These are phyloP conservation scores for Sporothrix brunneoviolacea DNA, from an alignment of 2,329 filamentous ascomycete species.

Conservation along the genomic window DNA sequence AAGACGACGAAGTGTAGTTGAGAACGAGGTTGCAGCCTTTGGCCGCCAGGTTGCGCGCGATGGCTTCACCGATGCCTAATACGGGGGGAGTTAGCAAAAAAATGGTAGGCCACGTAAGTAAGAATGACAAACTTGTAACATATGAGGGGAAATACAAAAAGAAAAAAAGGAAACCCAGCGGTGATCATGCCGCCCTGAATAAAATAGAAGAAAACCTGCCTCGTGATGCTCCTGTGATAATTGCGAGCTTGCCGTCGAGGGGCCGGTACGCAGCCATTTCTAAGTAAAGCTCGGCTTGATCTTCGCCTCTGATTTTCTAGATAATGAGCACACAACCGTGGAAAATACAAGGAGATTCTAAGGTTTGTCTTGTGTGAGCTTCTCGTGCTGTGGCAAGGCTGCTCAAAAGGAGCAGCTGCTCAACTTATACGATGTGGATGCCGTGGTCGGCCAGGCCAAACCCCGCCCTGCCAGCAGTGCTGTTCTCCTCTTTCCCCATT, in stretches of 20 bases:
- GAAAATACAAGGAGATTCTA: too few species aligned
- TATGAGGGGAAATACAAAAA: slow-evolving; percentile 1
- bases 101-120: too few species aligned
- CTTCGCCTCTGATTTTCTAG: background rate
- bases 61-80: slow-evolving; percentile 61
- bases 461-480: too few species aligned
- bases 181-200: too few species aligned
- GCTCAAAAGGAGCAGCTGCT: background rate
- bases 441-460: too few species aligned
- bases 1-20: slow-evolving; percentile 55
- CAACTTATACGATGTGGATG: too few species aligned
- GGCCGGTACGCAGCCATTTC: slow-evolving; percentile 22
- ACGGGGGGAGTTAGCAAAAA: too few species aligned
- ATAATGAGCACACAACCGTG: background rate
- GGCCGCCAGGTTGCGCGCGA: slow-evolving; percentile 61
- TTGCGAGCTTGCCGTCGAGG: slow-evolving; percentile 69
- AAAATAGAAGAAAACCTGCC: too few species aligned
- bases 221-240: slow-evolving; percentile 73
- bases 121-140: background rate
- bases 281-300: too few species aligned
- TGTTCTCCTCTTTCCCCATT: too few species aligned
- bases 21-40: slow-evolving; percentile 65
- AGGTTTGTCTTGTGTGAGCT: too few species aligned
- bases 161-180: background rate
- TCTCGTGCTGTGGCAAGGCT: too few species aligned